A percentile compares a stretch with the other conserved stretches of the same genome.
Conservation (phyloP, 805 yeast genomes). For the Cyberlindnera xylosilytica region DNA sequence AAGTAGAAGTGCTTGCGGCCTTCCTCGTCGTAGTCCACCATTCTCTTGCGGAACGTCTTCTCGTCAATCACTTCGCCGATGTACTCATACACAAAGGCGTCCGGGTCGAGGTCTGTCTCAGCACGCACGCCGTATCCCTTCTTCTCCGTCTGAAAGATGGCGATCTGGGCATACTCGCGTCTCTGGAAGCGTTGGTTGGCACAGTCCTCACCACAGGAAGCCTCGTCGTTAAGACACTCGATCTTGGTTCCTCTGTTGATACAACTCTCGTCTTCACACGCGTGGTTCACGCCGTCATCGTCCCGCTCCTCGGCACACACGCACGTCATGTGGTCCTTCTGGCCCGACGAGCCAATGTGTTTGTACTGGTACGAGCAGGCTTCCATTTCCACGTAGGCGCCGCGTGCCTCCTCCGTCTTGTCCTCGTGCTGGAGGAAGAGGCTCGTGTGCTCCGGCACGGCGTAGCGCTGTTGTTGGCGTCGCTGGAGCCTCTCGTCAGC, state of each 20-base stretch:
- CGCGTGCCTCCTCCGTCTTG: slow-evolving; percentile 66
- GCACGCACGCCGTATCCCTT: slow-evolving; percentile 93
- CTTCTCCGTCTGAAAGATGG: slow-evolving; percentile 75
- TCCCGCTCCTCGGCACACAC: slow-evolving; percentile 64
- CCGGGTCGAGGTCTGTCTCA: slow-evolving; percentile 49
- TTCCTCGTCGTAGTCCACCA: slow-evolving; percentile 66
- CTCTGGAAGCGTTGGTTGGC: slow-evolving; percentile 86
- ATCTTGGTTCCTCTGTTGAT: slow-evolving; percentile 89
- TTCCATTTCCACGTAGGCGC: slow-evolving; percentile 51
- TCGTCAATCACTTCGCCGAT: slow-evolving; percentile 93
- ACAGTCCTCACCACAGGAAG: slow-evolving; percentile 73
- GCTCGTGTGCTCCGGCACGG: slow-evolving; percentile 20
- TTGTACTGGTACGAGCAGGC: slow-evolving; percentile 63
- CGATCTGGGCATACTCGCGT: slow-evolving; percentile 67
- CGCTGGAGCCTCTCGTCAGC: slow-evolving; percentile 19
- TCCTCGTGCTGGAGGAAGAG: slow-evolving; percentile 40
- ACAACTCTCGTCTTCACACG: slow-evolving; percentile 89
- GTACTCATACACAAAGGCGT: slow-evolving; percentile 84
- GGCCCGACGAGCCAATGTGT: slow-evolving; percentile 61
- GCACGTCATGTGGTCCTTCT: slow-evolving; percentile 77
- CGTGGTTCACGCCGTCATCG: slow-evolving; percentile 43
- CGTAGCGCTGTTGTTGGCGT: slow-evolving; percentile 17
- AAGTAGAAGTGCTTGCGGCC: slow-evolving; percentile 83
- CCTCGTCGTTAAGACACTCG: slow-evolving; percentile 77
- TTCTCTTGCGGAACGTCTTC: slow-evolving; percentile 65